Conservation (phyloP, 495 filamentous ascomycete species). For the Penicillium manginii region DNA sequence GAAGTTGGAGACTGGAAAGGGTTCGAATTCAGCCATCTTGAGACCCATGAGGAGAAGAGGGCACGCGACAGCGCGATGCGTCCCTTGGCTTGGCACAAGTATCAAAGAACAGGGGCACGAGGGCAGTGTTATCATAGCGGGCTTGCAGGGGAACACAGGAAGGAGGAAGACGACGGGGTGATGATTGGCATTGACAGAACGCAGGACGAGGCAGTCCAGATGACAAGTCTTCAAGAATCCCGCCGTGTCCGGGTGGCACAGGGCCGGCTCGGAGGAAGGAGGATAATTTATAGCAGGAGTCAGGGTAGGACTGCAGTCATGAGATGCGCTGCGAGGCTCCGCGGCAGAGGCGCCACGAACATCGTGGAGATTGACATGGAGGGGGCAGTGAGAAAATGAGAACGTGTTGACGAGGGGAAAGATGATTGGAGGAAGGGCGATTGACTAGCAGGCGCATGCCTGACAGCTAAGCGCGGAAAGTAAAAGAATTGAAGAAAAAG, state of each 20-base stretch:
- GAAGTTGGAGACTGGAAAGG: conserved; percentile 25
- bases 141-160: background rate
- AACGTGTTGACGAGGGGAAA: conserved; percentile 16
- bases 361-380: conserved; percentile 17
- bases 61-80: background rate
- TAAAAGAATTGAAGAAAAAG: conserved; percentile 17
- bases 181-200: conserved; percentile 13
- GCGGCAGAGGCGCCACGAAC: conserved; percentile 19
- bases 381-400: background rate
- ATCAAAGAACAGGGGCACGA: conserved; percentile 14
- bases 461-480: conserved; percentile 32
- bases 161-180: conserved; percentile 6
- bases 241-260: conserved; percentile 25
- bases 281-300: conserved; percentile 12
- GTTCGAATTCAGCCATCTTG: conserved; percentile 36
- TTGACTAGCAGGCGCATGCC: background rate
- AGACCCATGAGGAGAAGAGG: conserved; percentile 26
- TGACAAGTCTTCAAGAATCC: conserved; percentile 30
- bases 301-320: conserved; percentile 26
- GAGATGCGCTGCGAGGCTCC: conserved; percentile 29
- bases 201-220: conserved; percentile 15
- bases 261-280: conserved; percentile 9
- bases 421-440: conserved; percentile 23
- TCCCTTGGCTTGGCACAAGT: conserved; percentile 16
- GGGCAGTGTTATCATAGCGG: conserved; percentile 24